phyloP scores from a whole-genome alignment of 2,329 filamentous ascomycete genomes.

The Podosphaera fusca region DNA sequence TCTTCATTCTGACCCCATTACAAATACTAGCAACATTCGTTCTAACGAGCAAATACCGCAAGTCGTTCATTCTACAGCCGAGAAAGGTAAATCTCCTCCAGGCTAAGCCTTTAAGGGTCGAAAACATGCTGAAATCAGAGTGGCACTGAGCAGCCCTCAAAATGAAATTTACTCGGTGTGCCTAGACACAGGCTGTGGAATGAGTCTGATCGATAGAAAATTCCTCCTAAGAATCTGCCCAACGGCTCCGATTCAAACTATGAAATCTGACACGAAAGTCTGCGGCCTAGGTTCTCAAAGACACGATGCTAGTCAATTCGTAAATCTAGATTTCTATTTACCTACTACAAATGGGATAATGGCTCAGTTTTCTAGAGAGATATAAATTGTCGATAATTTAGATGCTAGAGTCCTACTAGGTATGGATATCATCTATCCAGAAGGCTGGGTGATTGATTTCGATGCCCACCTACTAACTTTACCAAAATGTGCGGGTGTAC shows the following conservation, averaged over 20 bases:
- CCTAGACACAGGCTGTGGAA: too few relatives aligned
- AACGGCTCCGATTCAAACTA: not conserved
- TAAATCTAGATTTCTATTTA: not conserved
- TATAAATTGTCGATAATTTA: not conserved
- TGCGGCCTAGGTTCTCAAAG: not conserved
- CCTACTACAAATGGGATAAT: too few relatives aligned
- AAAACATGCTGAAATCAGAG: not conserved
- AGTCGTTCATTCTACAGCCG: not conserved
- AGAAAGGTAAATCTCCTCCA: not conserved
- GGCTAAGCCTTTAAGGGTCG: not conserved
- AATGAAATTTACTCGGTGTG: not conserved
- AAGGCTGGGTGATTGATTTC: too few relatives aligned
- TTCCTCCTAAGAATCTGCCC: too few relatives aligned
- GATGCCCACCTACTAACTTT: too few relatives aligned
- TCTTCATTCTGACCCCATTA: too few relatives aligned
- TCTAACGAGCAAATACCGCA: too few relatives aligned
- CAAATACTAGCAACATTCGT: too few relatives aligned
- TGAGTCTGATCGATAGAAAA: too few relatives aligned
- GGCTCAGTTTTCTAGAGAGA: too few relatives aligned
- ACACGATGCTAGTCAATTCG: not conserved
- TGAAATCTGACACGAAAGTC: not conserved
- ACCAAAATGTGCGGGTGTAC: not conserved
- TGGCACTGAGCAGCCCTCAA: not conserved
- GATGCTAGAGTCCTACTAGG: not conserved
- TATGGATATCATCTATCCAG: not conserved